A percentile compares a stretch with the other conserved stretches of the same genome.
These are phyloP conservation scores for Ilex aquifolium DNA, from an alignment of 257 asterid species.

Conservation along the genomic window DNA sequence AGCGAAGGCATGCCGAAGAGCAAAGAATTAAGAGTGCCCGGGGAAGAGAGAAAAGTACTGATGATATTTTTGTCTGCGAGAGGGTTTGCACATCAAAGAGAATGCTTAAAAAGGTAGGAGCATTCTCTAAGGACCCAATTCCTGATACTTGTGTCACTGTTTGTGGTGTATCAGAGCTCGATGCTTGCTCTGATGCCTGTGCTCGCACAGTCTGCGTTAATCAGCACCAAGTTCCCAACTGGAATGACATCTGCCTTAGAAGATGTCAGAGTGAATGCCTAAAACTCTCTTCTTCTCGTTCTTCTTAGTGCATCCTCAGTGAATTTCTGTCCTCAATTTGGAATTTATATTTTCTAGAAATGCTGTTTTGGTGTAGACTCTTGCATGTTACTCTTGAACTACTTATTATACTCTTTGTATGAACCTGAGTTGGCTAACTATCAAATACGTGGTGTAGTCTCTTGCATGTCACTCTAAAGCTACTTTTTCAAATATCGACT, in stretches of 20 bases:
- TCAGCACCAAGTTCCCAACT: conserved; percentile 96
- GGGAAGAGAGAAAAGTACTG: conserved; percentile 80
- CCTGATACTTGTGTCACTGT: conserved; percentile 91
- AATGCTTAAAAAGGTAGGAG: conserved; percentile 91
- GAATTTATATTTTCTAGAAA: no score
- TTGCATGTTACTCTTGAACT: no score
- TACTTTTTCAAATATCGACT: no score
- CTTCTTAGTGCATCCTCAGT: background rate
- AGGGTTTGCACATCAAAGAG: conserved; percentile 94
- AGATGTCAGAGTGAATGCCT: conserved; percentile 96
- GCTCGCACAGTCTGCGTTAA: conserved; percentile 89
- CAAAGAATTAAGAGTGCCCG: conserved; percentile 70
- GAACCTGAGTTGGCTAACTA: no score
- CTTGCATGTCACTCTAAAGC: no score
- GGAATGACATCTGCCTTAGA: conserved; percentile 90
- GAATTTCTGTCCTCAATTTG: no score
- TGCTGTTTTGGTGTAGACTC: no score
- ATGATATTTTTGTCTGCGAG: conserved; percentile 84
- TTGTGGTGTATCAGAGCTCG: conserved; percentile 93
- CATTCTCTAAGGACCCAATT: conserved; percentile 92
- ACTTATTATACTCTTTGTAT: no score
- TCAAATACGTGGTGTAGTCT: no score
- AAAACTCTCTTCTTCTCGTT: conserved; percentile 52
- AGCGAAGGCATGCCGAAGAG: conserved; percentile 71
- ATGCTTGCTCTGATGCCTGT: conserved; percentile 98